These are phyloP conservation scores for Malbranchea zuffiana DNA, from an alignment of 2,329 filamentous ascomycete species.

Conservation along the genomic window DNA sequence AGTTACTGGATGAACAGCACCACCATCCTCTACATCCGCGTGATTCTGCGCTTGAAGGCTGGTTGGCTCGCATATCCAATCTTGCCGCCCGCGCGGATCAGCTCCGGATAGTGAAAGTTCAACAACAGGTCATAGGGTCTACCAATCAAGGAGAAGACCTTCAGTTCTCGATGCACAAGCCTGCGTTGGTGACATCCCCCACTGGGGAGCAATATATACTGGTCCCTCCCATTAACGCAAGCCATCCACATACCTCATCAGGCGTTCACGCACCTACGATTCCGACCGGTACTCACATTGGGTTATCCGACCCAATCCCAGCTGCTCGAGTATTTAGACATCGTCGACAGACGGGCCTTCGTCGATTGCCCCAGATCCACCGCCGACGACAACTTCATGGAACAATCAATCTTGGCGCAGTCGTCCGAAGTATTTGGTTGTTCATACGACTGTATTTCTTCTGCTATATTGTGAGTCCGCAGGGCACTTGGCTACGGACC, in stretches of 20 bases:
- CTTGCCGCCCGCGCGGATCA: conserved; percentile 25
- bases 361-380: conserved; percentile 5
- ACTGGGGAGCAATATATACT: conserved; percentile 7
- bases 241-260: background rate
- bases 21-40: conserved; percentile 18
- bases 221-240: conserved; percentile 1
- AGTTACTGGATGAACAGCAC: conserved; percentile 25
- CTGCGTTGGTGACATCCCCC: conserved; percentile 14
- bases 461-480: conserved; percentile 46
- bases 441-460: conserved; percentile 49
- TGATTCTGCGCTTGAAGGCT: conserved; percentile 20
- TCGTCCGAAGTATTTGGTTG: conserved; percentile 43
- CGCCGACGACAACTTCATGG: conserved; percentile 6
- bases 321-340: conserved; percentile 6
- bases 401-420: conserved; percentile 5
- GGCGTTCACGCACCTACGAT: background rate
- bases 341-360: no score
- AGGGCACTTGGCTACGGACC: conserved; percentile 36
- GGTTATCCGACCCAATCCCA: background rate
- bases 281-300: conserved; percentile 1
- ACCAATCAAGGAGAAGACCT: background rate
- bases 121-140: conserved; percentile 2
- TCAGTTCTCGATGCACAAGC: background rate
- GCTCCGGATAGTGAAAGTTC: conserved; percentile 20
- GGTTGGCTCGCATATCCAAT: conserved; percentile 24